phyloP scores from a whole-genome alignment of 1,284 basidiomycete species.

The Malassezia equina region DNA sequence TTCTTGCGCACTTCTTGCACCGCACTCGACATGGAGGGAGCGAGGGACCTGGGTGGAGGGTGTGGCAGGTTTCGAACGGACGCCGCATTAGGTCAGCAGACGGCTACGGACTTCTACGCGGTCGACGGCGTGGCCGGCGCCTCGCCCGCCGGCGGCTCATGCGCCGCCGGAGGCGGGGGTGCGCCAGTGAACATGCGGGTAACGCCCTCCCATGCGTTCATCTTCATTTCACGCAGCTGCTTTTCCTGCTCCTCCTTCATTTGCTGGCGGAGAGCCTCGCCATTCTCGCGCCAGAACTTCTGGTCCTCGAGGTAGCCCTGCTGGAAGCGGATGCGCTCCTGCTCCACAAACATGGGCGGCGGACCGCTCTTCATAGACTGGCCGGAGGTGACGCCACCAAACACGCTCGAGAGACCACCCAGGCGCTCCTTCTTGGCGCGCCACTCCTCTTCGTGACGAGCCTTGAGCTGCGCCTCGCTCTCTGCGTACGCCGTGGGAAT shows the following conservation, averaged over 20 bases:
- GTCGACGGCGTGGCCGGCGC: constrained; percentile 1
- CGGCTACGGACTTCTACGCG: background rate
- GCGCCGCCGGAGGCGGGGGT: background rate
- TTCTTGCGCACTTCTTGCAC: constrained; percentile 21
- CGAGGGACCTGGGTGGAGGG: background rate
- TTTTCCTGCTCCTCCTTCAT: constrained; percentile 72
- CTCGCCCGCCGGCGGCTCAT: background rate
- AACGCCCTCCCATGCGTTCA: constrained; percentile 39
- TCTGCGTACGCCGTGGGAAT: constrained; percentile 83
- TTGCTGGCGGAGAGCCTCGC: constrained; percentile 65
- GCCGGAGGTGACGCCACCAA: constrained; percentile 52
- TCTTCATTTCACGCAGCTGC: constrained; percentile 54
- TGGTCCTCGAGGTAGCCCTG: constrained; percentile 73
- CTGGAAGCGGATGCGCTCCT: constrained; percentile 77
- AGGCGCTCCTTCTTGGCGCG: constrained; percentile 54
- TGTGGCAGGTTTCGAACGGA: background rate
- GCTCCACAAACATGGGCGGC: constrained; percentile 68
- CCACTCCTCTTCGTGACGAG: constrained; percentile 69
- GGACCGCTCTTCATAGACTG: constrained; percentile 5
- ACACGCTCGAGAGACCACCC: constrained; percentile 55
- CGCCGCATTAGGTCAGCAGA: background rate
- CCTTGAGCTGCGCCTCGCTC: constrained; percentile 61
- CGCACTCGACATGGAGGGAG: constrained; percentile 12
- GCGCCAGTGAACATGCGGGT: constrained; percentile 13
- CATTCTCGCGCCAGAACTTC: constrained; percentile 72